phyloP scores from a whole-genome alignment of 306 rosid genomes.

The Quercus rubra region DNA sequence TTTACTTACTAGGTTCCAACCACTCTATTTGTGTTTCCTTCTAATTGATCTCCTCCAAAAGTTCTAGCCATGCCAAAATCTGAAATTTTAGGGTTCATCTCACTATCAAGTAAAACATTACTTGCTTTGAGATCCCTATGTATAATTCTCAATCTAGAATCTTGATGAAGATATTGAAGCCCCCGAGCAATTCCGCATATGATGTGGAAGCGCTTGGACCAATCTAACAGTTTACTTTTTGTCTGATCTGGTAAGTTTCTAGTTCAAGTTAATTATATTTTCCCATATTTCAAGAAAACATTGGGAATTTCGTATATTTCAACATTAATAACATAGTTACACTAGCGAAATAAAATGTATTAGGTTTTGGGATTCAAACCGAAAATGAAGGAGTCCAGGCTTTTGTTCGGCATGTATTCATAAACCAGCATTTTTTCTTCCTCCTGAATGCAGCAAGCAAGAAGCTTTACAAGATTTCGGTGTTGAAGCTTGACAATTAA shows the following conservation, averaged over 20 bases:
- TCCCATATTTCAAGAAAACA: not conserved
- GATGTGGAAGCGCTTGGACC: constrained; percentile 44
- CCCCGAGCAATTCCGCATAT: constrained; percentile 49
- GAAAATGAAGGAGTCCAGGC: constrained; percentile 64
- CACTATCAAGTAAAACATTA: constrained; percentile 44
- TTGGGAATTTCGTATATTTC: too few relatives aligned
- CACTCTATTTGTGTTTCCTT: constrained; percentile 42
- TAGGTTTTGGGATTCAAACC: constrained; percentile 29
- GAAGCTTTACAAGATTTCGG: constrained; percentile 59
- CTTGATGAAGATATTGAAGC: constrained; percentile 56
- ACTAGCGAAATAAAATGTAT: not conserved
- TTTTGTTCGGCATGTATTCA: constrained; percentile 60
- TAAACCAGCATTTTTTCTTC: constrained; percentile 53
- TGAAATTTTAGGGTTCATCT: constrained; percentile 59
- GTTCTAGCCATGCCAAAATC: constrained; percentile 58
- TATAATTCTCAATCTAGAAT: constrained; percentile 52
- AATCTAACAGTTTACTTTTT: constrained; percentile 19
- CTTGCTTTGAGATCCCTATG: constrained; percentile 59
- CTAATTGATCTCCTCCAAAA: constrained; percentile 36
- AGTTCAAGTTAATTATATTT: not conserved
- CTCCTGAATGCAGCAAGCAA: constrained; percentile 54
- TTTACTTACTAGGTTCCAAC: constrained; percentile 56
- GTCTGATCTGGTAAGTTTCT: constrained; percentile 24
- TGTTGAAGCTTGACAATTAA: constrained; percentile 69
- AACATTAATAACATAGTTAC: not conserved